These are phyloP conservation scores for Vigna radiata DNA, from an alignment of 306 rosid genomes.

Conservation along the genomic window DNA sequence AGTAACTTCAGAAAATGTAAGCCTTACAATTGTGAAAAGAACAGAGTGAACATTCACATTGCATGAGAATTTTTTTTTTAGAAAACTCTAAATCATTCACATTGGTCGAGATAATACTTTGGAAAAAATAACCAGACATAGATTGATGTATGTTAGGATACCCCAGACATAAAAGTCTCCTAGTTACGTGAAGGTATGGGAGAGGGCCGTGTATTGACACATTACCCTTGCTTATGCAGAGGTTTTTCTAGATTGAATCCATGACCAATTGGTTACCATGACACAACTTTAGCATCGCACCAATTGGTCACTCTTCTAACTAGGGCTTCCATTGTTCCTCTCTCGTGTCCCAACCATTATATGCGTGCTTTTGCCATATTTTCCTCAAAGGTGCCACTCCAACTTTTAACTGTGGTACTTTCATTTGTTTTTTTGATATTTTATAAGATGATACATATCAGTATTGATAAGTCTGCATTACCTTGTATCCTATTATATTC, in stretches of 20 bases:
- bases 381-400: background rate
- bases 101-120: background rate
- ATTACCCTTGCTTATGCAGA: too few relatives aligned
- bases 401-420: background rate
- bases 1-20: background rate
- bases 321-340: background rate
- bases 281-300: too few relatives aligned
- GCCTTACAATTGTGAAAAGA: background rate
- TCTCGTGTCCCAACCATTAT: constrained; percentile 1
- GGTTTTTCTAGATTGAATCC: too few relatives aligned
- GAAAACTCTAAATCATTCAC: background rate
- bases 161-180: too few relatives aligned
- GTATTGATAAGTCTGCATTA: background rate
- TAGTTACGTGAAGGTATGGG: too few relatives aligned
- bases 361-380: constrained; percentile 2
- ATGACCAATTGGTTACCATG: too few relatives aligned
- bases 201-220: too few relatives aligned
- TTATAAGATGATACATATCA: background rate
- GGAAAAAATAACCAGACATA: constrained; percentile 7
- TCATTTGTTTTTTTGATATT: background rate
- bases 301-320: too few relatives aligned
- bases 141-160: background rate
- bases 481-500: constrained; percentile 1
- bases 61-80: background rate
- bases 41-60: background rate